phyloP scores from a whole-genome alignment of 2,329 filamentous ascomycete genomes.

The Chaetomiaceae sp. region DNA sequence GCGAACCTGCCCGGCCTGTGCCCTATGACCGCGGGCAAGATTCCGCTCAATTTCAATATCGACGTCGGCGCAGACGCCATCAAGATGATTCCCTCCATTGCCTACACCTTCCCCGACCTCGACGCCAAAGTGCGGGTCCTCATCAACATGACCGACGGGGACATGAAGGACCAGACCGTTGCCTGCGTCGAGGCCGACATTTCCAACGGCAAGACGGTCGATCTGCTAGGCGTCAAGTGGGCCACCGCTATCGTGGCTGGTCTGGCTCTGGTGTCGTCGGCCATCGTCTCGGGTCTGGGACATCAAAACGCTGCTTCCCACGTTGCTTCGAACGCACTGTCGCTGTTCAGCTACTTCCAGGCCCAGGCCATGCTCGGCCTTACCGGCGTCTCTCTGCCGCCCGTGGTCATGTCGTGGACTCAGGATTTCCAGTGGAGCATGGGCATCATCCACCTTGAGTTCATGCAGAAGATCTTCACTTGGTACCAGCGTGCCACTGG shows the following conservation, averaged over 20 bases:
- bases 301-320: conserved; percentile 93
- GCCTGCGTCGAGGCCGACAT: conserved; percentile 84
- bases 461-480: conserved; percentile 81
- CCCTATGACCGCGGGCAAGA: conserved; percentile 81
- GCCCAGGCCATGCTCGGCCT: conserved; percentile 87
- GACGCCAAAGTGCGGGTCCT: conserved; percentile 78
- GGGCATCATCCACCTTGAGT: conserved; percentile 84
- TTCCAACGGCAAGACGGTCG: conserved; percentile 88
- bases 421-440: conserved; percentile 98
- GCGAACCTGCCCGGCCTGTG: conserved; percentile 68
- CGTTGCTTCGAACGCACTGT: conserved; percentile 86
- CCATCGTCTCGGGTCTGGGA: conserved; percentile 80
- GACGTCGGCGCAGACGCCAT: conserved; percentile 51
- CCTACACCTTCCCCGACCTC: conserved; percentile 84
- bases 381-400: conserved; percentile 72
- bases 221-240: conserved; percentile 85
- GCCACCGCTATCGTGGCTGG: conserved; percentile 81
- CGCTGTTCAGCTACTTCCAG: conserved; percentile 94
- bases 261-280: conserved; percentile 75
- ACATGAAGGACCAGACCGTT: conserved; percentile 47
- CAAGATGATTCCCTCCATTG: conserved; percentile 68
- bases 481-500: conserved; percentile 96
- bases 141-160: conserved; percentile 63
- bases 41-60: conserved; percentile 69
- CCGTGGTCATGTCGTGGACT: conserved; percentile 86